phyloP scores from a whole-genome alignment of 1,284 basidiomycete genomes.

The Heliocybe sulcata region DNA sequence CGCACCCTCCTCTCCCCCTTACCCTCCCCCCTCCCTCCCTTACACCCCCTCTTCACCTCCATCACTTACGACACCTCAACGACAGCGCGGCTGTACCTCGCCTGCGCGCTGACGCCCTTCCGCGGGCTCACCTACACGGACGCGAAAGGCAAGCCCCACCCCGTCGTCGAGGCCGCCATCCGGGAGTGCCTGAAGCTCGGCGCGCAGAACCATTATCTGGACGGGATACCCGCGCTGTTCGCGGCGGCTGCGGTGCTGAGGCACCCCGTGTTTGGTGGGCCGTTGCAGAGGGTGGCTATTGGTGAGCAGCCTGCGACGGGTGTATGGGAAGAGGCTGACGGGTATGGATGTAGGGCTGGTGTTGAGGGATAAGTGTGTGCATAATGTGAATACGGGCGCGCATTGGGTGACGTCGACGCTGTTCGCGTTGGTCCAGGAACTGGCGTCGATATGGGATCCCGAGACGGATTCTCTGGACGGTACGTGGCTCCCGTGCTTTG shows the following conservation, averaged over 20 bases:
- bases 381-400: slow-evolving; percentile 54
- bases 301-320: slow-evolving; percentile 31
- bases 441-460: slow-evolving; percentile 49
- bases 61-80: slow-evolving; percentile 31
- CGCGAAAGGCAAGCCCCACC: slow-evolving; percentile 52
- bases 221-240: slow-evolving; percentile 70
- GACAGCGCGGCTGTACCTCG: slow-evolving; percentile 65
- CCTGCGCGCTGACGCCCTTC: slow-evolving; percentile 64
- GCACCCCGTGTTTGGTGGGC: slow-evolving; percentile 6
- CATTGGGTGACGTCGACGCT: slow-evolving; percentile 69
- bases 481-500: slow-evolving; percentile 21
- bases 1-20: slow-evolving; percentile 37
- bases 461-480: slow-evolving; percentile 38
- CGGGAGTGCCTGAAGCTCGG: slow-evolving; percentile 83
- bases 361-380: slow-evolving; percentile 59
- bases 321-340: no score
- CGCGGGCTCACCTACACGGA: slow-evolving; percentile 50
- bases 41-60: slow-evolving; percentile 43
- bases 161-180: slow-evolving; percentile 64
- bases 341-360: slow-evolving; percentile 48
- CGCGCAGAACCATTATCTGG: slow-evolving; percentile 68
- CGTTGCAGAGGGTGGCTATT: slow-evolving; percentile 48
- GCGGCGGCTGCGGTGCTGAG: slow-evolving; percentile 42
- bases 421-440: slow-evolving; percentile 69
- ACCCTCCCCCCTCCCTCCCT: slow-evolving; percentile 22